Evolutionary conservation across 192 early-diverging fungal species (phyloP).

Genomic region (Chytriomyces confervae): DNA sequence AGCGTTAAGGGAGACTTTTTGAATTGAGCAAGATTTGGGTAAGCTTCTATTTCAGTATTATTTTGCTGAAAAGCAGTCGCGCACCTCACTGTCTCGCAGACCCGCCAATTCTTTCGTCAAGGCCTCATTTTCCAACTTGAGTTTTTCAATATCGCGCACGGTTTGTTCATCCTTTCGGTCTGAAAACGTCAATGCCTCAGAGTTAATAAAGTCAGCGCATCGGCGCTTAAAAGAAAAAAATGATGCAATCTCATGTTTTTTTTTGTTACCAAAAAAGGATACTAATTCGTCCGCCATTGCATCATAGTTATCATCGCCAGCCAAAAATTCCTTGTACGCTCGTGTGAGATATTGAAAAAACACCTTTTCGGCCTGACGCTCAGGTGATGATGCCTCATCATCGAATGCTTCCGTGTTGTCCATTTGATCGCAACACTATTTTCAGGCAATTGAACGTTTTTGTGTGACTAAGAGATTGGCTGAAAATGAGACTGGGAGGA

Average conservation of each 20-base stretch:
- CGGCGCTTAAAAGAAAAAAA: too few species aligned
- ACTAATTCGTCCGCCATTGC: constrained; percentile 63
- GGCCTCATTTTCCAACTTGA: constrained; percentile 52
- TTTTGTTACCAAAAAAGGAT: constrained; percentile 55
- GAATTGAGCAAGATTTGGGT: constrained; percentile 22
- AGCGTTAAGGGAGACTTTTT: constrained; percentile 60
- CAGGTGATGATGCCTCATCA: constrained; percentile 13
- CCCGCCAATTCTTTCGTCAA: constrained; percentile 59
- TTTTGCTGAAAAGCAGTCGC: constrained; percentile 35
- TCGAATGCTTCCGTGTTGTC: constrained; percentile 36
- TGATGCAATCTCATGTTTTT: too few species aligned
- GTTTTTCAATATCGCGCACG: constrained; percentile 46
- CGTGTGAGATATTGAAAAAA: constrained; percentile 74
- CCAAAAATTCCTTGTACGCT: constrained; percentile 70
- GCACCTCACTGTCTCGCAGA: constrained; percentile 49
- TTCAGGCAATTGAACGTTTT: constrained; percentile 14
- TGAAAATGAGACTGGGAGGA: neutral
- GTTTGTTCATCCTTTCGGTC: constrained; percentile 64
- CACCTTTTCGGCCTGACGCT: constrained; percentile 58
- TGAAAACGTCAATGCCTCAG: constrained; percentile 4
- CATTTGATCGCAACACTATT: constrained; percentile 59
- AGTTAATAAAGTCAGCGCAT: neutral
- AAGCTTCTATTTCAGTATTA: constrained; percentile 12
- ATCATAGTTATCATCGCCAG: constrained; percentile 68
- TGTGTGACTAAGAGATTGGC: neutral